A percentile compares a stretch with the other conserved stretches of the same genome.
phyloP scores from a whole-genome alignment of 2,329 filamentous ascomycete species.

The Penicillium sp. region DNA sequence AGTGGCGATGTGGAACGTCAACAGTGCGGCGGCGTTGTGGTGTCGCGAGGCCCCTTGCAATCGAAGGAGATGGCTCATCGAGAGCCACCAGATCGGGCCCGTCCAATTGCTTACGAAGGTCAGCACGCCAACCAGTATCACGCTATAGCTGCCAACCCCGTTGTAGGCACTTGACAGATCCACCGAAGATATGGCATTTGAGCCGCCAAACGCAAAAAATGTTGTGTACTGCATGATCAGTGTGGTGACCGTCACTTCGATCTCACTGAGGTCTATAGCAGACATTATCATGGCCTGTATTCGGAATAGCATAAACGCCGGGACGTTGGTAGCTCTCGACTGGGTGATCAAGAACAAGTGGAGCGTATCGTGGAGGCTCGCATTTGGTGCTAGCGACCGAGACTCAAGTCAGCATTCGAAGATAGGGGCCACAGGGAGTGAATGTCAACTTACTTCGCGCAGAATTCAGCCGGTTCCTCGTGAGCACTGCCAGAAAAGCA shows the following conservation, averaged over 20 bases:
- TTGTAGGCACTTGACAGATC: slow-evolving; percentile 96
- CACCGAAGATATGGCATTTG: slow-evolving; percentile 93
- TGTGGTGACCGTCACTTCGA: slow-evolving; percentile 65
- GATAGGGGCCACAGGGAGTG: not conserved
- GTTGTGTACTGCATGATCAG: slow-evolving; percentile 75
- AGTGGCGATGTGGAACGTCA: slow-evolving; percentile 68
- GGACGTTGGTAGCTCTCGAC: slow-evolving; percentile 78
- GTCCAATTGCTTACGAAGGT: slow-evolving; percentile 92
- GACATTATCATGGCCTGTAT: slow-evolving; percentile 56
- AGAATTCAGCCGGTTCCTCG: slow-evolving; percentile 8
- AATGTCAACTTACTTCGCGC: slow-evolving; percentile 17
- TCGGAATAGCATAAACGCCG: slow-evolving; percentile 74
- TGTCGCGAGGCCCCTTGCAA: slow-evolving; percentile 16
- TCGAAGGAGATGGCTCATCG: slow-evolving; percentile 50
- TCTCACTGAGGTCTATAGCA: slow-evolving; percentile 40
- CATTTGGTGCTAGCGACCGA: slow-evolving; percentile 16
- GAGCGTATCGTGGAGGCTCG: slow-evolving; percentile 61
- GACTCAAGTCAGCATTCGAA: slow-evolving; percentile 8
- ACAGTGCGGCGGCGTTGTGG: slow-evolving; percentile 54
- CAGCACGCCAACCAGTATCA: slow-evolving; percentile 74
- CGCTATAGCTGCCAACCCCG: slow-evolving; percentile 76
- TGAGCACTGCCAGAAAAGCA: slow-evolving; percentile 25
- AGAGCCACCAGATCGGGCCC: slow-evolving; percentile 82
- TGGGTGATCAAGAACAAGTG: slow-evolving; percentile 82
- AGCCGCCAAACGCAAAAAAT: slow-evolving; percentile 88